phyloP scores from a whole-genome alignment of 2,329 filamentous ascomycete genomes.

The Aureobasidium sp. region DNA sequence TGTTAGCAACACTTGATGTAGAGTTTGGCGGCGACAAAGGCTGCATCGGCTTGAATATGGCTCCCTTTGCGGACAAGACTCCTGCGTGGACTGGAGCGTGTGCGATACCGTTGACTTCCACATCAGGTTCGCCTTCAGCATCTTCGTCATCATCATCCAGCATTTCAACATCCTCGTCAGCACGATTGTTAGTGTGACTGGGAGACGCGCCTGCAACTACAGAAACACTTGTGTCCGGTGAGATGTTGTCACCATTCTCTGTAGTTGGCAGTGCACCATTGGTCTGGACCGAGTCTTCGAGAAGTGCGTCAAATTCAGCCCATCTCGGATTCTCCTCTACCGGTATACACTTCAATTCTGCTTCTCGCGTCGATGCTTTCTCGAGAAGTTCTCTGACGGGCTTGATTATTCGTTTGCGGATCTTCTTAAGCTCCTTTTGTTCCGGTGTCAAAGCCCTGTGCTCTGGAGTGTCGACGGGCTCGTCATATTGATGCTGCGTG shows the following conservation, averaged over 20 bases:
- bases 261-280: slow-evolving; percentile 10
- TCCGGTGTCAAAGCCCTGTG: slow-evolving; percentile 46
- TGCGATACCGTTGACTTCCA: not conserved
- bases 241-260: slow-evolving; percentile 13
- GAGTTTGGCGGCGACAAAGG: slow-evolving; percentile 29
- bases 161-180: slow-evolving; percentile 21
- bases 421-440: slow-evolving; percentile 69
- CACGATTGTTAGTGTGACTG: slow-evolving; percentile 9
- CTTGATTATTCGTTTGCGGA: slow-evolving; percentile 86
- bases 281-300: slow-evolving; percentile 43
- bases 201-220: slow-evolving; percentile 30
- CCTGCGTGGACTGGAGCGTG: not conserved
- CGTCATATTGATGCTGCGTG: slow-evolving; percentile 35
- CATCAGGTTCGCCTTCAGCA: slow-evolving; percentile 17
- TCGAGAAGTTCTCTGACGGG: slow-evolving; percentile 71
- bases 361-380: slow-evolving; percentile 67
- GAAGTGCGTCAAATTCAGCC: slow-evolving; percentile 60
- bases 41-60: slow-evolving; percentile 21
- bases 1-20: slow-evolving; percentile 34
- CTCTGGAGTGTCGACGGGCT: slow-evolving; percentile 28
- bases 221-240: slow-evolving; percentile 28
- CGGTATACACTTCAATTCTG: slow-evolving; percentile 65
- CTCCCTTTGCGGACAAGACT: not conserved
- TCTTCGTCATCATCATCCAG: slow-evolving; percentile 20
- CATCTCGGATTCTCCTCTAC: slow-evolving; percentile 57